phyloP scores from a whole-genome alignment of 148 eudicot species.

The Linanthus parryae region DNA sequence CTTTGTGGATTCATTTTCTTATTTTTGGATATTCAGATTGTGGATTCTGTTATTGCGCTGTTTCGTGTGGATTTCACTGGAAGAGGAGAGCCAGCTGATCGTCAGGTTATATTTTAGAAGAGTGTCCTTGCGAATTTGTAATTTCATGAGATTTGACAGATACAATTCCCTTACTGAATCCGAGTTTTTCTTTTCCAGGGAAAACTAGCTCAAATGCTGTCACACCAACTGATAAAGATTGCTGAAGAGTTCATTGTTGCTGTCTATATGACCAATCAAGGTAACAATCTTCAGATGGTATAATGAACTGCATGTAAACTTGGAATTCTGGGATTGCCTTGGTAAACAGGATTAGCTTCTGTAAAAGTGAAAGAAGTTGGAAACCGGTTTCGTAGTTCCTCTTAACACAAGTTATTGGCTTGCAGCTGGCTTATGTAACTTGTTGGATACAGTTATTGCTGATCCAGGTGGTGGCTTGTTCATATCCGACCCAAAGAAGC shows the following conservation, averaged over 20 bases:
- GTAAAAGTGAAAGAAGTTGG: neutral
- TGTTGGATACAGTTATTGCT: slow-evolving; percentile 66
- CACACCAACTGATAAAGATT: slow-evolving; percentile 74
- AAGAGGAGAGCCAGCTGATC: slow-evolving; percentile 95
- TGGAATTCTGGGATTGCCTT: neutral
- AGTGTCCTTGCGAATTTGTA: neutral
- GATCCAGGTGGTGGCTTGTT: slow-evolving; percentile 96
- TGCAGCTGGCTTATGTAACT: neutral
- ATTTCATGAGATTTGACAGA: too few relatives aligned
- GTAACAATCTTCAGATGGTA: slow-evolving; percentile 19
- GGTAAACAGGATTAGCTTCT: neutral
- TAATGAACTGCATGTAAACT: neutral
- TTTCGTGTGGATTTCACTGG: slow-evolving; percentile 97
- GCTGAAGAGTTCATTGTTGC: slow-evolving; percentile 94
- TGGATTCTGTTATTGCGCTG: slow-evolving; percentile 85
- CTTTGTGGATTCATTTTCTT: slow-evolving; percentile 11
- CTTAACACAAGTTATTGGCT: neutral
- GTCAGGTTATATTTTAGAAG: slow-evolving; percentile 51
- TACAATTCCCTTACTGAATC: neutral
- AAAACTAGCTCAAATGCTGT: slow-evolving; percentile 96
- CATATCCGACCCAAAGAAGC: slow-evolving; percentile 92
- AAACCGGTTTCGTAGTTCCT: neutral
- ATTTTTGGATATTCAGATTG: slow-evolving; percentile 41
- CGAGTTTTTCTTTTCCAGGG: slow-evolving; percentile 42
- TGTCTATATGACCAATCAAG: slow-evolving; percentile 93